Evolutionary conservation across 2,329 filamentous ascomycete species (phyloP), one percentile per base, ranked within the genome.

Genomic region (Biscogniauxia marginata): DNA sequence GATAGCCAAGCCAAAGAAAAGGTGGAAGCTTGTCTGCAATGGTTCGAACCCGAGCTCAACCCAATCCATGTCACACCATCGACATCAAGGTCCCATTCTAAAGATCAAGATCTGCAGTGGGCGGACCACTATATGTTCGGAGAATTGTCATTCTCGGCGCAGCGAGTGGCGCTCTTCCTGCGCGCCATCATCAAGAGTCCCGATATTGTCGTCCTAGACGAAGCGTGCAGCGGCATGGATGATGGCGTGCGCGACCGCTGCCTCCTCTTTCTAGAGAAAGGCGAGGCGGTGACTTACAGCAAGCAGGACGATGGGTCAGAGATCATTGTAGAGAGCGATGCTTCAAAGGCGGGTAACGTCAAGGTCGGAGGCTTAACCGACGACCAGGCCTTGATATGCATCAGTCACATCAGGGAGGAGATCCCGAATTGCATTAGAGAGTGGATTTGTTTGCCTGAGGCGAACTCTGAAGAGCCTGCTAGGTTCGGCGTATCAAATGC

Each of bases 391-490:
- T 75, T 99, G 53, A 82, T 98, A n/a, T 91, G 93, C 61, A 93
- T 98, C 57, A 95, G 91, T 59, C 95, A 99, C 74, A 81, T 93
- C 58, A 87, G 86, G 60, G 92, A 96, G 66, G 95, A 99, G 73
- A 89, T 98, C 8, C 95, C 95, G 0, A 86, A 88, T 50, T 88
- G 87, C 63, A 83, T 97, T 21, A 77, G 91, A 48, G 86, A 96
- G 69, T 98, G 90, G 88, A 79, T 98, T 50, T 93, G 90, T 70
- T 77, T 97, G 24, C 92, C 93, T 1, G 89, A 93, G 72, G 81
- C 87, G 3, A 89, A 87, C 52, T 84, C 84, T 1, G 82, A 83
- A 1, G 65, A 69, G 30, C 73, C 80, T 16, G 85, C 88, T 8
- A 79, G 88, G 53, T 86, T 87, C 66, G 90, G 90, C 1, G 77